Evolutionary conservation across 2,329 filamentous ascomycete genomes (phyloP).

Genomic region (Paracorniculantispora psalliotae): DNA sequence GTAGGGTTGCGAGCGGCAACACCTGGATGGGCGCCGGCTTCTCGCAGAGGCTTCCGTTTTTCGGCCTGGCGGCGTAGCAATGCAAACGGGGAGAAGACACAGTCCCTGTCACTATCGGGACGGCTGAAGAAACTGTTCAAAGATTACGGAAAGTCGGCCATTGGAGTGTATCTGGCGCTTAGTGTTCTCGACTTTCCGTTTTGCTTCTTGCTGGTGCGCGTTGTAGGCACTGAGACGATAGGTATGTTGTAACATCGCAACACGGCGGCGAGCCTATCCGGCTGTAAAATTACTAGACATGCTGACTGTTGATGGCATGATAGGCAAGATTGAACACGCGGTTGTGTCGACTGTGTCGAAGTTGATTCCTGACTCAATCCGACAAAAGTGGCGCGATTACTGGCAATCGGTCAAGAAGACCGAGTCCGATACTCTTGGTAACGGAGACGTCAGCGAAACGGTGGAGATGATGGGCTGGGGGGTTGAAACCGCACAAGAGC

Average conservation of each 20-base stretch:
- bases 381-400: conserved; percentile 48
- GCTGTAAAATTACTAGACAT: neutral
- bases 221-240: conserved; percentile 80
- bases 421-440: conserved; percentile 38
- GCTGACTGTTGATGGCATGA: neutral
- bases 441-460: conserved; percentile 39
- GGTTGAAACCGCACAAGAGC: conserved; percentile 57
- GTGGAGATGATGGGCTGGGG: conserved; percentile 54
- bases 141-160: conserved; percentile 90
- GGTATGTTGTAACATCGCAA: conserved; percentile 43
- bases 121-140: conserved; percentile 77
- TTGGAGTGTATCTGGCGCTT: conserved; percentile 84
- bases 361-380: conserved; percentile 55
- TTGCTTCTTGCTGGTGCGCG: conserved; percentile 82
- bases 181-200: conserved; percentile 90
- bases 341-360: conserved; percentile 56
- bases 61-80: conserved; percentile 28
- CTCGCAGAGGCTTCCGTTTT: conserved; percentile 30
- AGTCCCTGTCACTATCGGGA: conserved; percentile 54
- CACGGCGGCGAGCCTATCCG: neutral
- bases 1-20: neutral
- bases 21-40: neutral
- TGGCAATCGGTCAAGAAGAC: conserved; percentile 42
- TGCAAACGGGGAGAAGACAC: conserved; percentile 18
- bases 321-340: conserved; percentile 61